Conservation (phyloP, 805 yeast species). For the Spencermartinsiella europaea region DNA sequence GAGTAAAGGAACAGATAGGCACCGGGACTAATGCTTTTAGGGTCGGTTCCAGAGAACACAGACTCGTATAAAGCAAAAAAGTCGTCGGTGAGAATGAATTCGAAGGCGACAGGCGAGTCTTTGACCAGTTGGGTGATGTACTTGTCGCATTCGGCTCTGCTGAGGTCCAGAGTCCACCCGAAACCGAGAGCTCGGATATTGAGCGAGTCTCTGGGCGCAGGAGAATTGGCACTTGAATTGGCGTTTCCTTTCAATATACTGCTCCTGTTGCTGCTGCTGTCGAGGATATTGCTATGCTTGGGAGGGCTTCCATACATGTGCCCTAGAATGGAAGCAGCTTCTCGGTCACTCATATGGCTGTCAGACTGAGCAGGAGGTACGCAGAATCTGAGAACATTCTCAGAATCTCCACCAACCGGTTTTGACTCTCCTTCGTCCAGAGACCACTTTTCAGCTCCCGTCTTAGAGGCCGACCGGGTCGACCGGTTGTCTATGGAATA, state of each 20-base stretch:
- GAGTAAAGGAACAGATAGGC: slow-evolving; percentile 2
- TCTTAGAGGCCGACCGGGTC: neutral
- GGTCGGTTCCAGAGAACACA: neutral
- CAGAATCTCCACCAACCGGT: neutral
- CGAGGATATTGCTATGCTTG: neutral
- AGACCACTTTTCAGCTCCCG: neutral
- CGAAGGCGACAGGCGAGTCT: neutral
- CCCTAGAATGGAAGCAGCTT: slow-evolving; percentile 5
- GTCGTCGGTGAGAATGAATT: neutral
- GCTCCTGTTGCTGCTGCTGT: neutral
- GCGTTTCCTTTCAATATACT: neutral
- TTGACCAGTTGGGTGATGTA: neutral
- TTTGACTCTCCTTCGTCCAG: neutral
- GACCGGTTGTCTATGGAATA: slow-evolving; percentile 3
- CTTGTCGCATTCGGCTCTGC: slow-evolving; percentile 4
- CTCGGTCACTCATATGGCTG: slow-evolving; percentile 2
- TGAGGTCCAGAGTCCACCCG: neutral
- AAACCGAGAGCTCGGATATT: slow-evolving; percentile 3
- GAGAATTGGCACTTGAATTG: neutral
- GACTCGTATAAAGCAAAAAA: neutral
- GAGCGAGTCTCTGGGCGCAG: neutral
- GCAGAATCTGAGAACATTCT: slow-evolving; percentile 1
- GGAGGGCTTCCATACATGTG: slow-evolving; percentile 2
- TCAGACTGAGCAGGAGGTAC: neutral
- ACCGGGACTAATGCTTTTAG: neutral